Base-by-base conservation (phyloP, 2,329 filamentous ascomycete species). In the Gnomoniopsis smithogilvyi region DNA sequence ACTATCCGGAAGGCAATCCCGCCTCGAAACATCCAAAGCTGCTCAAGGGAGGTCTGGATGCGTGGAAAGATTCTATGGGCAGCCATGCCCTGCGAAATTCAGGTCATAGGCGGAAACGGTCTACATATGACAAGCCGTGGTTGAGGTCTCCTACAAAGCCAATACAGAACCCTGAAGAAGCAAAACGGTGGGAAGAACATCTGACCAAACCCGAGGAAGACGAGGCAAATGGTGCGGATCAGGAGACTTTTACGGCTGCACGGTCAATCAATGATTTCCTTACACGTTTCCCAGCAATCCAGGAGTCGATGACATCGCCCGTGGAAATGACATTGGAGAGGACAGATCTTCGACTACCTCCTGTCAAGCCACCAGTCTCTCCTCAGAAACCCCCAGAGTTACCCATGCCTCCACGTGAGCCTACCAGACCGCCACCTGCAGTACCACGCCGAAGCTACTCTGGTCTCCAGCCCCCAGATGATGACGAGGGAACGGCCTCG, bases 11-110 rank as follows among this genome's bases (percentile, higher is more conserved):
- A 4, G 62, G 57, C 22, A 59, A 54, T 24, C 54, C 59, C 41
- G 58, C 65, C 33, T 61, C 45, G 26, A 80, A 86, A 26, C 81
- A 83, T 3, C 93, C 94, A 0, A 90, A 92, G 57, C 79, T 99
- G 34, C 77, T 99, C 1, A 78, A 83, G 54, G 95, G 95, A 19
- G 95, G 95, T 0, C 73, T 99, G 12, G 86, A 93, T 65, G 90
- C 92, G 4, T 99, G 95, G 95, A 76, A 86, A 19, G 88, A 95
- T 67, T 74, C 95, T n/a, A 80, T 96, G 67, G 94, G 95, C 2
- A 75, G 78, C 14, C 81, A 86, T 55, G 87, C 89, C 1, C 76
- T 87, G 10, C 75, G 79, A 59, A 74, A 73, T 12, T 80, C 78
- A 63, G 15, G 67, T 64, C 12, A 63, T 60, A 15, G 51, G 54